phyloP scores from a whole-genome alignment of 306 rosid species.

The Hylodesmum podocarpum region DNA sequence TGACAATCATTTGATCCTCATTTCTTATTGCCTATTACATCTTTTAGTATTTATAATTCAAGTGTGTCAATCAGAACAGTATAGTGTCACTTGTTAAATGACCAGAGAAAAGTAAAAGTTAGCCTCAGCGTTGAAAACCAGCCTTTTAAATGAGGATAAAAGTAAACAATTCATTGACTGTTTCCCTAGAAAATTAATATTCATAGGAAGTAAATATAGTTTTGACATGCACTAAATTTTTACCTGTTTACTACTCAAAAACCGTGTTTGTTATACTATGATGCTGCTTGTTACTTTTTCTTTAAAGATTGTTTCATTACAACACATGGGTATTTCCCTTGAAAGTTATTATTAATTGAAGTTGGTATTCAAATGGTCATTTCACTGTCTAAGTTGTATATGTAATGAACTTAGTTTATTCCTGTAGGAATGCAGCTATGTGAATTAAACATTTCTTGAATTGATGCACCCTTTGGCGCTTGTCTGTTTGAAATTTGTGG shows the following conservation, averaged over 20 bases:
- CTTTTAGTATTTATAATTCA: background rate
- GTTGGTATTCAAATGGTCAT: too few species aligned
- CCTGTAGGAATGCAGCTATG: background rate
- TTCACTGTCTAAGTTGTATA: too few species aligned
- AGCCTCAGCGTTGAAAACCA: background rate
- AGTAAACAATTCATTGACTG: background rate
- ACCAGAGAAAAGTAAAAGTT: background rate
- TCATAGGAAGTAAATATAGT: background rate
- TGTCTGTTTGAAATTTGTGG: background rate
- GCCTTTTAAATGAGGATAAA: background rate
- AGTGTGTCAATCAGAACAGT: background rate
- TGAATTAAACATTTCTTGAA: background rate
- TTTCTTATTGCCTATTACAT: background rate
- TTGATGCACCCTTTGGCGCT: background rate
- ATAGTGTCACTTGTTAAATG: conserved; percentile 11
- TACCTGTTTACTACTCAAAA: background rate
- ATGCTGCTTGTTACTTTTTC: background rate
- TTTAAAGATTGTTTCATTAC: background rate
- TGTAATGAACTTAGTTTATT: background rate
- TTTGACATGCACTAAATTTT: background rate
- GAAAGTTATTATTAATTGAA: background rate
- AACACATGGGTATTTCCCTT: background rate
- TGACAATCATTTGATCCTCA: conserved; percentile 10
- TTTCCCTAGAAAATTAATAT: background rate
- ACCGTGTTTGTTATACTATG: background rate